Conservation (phyloP, 176 grass and related monocot species). For the Triticum urartu region DNA sequence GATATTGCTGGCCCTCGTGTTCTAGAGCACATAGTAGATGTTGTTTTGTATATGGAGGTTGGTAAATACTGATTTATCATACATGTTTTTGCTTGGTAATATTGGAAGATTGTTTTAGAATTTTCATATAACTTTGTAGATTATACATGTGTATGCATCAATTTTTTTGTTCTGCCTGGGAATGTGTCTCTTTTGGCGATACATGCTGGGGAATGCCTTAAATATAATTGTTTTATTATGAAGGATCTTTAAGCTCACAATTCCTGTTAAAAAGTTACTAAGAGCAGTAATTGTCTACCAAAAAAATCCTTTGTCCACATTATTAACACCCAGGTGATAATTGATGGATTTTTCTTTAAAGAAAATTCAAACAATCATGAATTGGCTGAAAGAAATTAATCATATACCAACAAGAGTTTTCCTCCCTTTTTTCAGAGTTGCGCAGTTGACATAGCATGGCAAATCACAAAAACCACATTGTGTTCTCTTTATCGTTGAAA, state of each 20-base stretch:
- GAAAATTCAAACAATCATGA: neutral
- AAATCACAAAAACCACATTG: neutral
- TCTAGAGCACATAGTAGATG: conserved; percentile 97
- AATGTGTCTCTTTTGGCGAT: neutral
- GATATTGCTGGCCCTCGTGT: conserved; percentile 93
- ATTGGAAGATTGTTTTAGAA: neutral
- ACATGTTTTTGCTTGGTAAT: neutral
- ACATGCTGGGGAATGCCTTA: neutral
- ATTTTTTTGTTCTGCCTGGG: neutral
- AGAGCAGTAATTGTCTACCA: neutral
- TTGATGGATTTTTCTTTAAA: neutral
- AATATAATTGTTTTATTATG: neutral
- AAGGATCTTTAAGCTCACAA: neutral
- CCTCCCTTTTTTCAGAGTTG: neutral
- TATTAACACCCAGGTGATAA: neutral
- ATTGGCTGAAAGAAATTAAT: neutral
- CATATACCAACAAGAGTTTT: neutral
- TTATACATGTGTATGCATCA: neutral
- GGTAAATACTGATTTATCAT: conserved; percentile 1
- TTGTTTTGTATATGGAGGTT: conserved; percentile 99
- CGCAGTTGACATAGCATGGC: neutral
- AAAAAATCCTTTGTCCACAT: neutral
- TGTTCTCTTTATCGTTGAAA: neutral
- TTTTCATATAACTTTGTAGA: neutral
- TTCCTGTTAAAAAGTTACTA: neutral